phyloP scores from a whole-genome alignment of 2,329 filamentous ascomycete species.

The Fusarium lateritium region DNA sequence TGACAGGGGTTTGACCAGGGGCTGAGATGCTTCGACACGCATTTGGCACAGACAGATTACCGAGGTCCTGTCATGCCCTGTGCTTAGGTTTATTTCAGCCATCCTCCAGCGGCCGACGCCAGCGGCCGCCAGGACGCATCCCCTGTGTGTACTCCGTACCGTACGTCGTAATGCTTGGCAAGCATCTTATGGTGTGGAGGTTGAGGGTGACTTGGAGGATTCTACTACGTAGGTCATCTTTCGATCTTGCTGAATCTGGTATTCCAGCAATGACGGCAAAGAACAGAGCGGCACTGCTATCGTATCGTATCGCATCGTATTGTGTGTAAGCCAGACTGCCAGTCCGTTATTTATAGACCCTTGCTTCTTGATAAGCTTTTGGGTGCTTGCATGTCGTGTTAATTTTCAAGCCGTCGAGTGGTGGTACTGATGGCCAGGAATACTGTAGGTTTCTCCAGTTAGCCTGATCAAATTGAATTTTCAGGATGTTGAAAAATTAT shows the following conservation, averaged over 20 bases:
- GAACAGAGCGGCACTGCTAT: no score
- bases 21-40: slow-evolving; percentile 22
- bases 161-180: slow-evolving; percentile 10
- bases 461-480: no score
- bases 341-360: no score
- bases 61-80: slow-evolving; percentile 33
- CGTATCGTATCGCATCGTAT: no score
- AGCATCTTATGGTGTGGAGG: slow-evolving; percentile 30
- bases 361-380: slow-evolving; percentile 1
- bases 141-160: slow-evolving; percentile 4
- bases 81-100: slow-evolving; percentile 20
- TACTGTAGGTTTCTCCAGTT: no score
- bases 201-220: slow-evolving; percentile 31
- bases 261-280: no score
- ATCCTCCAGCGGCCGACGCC: slow-evolving; percentile 40
- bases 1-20: slow-evolving; percentile 21
- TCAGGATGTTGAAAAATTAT: no score
- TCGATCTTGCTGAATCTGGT: background rate
- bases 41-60: slow-evolving; percentile 35
- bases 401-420: slow-evolving; percentile 3
- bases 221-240: slow-evolving; percentile 36
- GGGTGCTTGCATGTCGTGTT: background rate
- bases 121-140: slow-evolving; percentile 30
- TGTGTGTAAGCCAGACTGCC: no score
- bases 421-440: no score